phyloP scores from a whole-genome alignment of 2,329 filamentous ascomycete species.

The Penicillium vulpinum region DNA sequence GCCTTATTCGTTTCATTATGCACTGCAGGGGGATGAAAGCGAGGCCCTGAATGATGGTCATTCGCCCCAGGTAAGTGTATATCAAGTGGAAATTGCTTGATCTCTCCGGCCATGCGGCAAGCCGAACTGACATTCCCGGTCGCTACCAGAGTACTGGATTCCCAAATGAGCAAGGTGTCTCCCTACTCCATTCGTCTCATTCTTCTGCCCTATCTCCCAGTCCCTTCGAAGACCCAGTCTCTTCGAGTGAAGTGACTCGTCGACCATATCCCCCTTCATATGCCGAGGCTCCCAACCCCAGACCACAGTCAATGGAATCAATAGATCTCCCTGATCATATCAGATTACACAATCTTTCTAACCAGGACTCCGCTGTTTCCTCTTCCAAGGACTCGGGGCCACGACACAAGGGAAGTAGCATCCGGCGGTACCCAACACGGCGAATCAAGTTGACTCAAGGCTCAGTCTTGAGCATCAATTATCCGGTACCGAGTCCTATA shows the following conservation, averaged over 20 bases:
- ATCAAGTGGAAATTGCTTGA: constrained; percentile 1
- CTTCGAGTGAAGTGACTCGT: not conserved
- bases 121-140: constrained; percentile 1
- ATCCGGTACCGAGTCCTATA: constrained; percentile 18
- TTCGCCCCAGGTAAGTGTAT: constrained; percentile 2
- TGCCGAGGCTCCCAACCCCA: not conserved
- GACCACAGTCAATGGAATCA: not conserved
- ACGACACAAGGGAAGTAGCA: constrained; percentile 1
- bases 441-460: constrained; percentile 18
- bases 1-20: not conserved
- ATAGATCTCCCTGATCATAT: constrained; percentile 4
- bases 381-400: constrained; percentile 1
- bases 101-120: constrained; percentile 2
- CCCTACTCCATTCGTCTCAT: not conserved
- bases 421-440: constrained; percentile 16
- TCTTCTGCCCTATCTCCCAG: not conserved
- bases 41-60: not conserved
- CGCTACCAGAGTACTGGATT: not conserved
- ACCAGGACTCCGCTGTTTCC: constrained; percentile 5
- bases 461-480: constrained; percentile 16
- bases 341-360: constrained; percentile 4
- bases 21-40: not conserved
- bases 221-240: not conserved
- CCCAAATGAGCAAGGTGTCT: not conserved
- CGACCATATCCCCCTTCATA: not conserved